phyloP scores from a whole-genome alignment of 257 asterid species.

The Cynanchum wilfordii region DNA sequence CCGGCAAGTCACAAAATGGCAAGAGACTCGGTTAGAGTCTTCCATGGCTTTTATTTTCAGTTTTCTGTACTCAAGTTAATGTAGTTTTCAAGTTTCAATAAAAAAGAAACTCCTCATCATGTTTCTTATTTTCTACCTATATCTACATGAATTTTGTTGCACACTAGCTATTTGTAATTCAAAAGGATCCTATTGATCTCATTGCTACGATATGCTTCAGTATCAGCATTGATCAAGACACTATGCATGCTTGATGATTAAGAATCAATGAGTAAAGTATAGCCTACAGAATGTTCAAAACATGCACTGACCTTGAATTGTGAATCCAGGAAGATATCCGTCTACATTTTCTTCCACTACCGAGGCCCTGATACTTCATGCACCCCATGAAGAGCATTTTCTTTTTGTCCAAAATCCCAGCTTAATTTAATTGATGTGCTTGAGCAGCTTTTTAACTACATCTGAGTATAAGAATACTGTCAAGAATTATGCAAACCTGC shows the following conservation, averaged over 20 bases:
- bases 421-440: background rate
- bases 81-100: conserved; percentile 6
- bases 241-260: conserved; percentile 1
- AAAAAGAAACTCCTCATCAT: background rate
- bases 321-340: background rate
- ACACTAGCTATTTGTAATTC: background rate
- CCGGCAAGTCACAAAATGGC: conserved; percentile 77
- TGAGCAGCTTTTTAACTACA: background rate
- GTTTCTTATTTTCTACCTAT: background rate
- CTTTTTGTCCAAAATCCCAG: background rate
- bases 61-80: conserved; percentile 6
- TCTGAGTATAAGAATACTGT: too few species aligned
- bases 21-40: conserved; percentile 46
- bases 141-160: background rate
- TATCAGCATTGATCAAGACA: background rate
- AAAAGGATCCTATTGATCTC: background rate
- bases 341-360: background rate
- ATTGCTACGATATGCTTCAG: background rate
- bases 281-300: background rate
- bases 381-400: background rate
- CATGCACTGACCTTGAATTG: background rate
- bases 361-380: background rate
- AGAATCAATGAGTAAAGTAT: background rate
- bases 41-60: conserved; percentile 30
- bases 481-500: background rate